These are phyloP conservation scores for Emiliania huxleyi DNA, from an alignment of 78 protist genomes.

Conservation along the genomic window DNA sequence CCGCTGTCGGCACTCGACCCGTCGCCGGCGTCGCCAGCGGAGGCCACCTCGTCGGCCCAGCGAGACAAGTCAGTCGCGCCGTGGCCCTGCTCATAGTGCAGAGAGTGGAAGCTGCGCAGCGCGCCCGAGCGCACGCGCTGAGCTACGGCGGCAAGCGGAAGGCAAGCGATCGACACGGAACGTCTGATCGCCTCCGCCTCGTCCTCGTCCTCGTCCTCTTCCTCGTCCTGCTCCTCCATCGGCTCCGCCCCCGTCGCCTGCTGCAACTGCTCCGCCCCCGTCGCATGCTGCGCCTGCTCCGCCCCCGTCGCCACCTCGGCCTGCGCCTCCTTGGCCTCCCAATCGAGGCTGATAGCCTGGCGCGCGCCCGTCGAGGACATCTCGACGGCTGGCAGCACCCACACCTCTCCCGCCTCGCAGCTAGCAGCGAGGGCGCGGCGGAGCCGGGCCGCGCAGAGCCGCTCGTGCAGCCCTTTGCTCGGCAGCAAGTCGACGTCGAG, in stretches of 20 bases:
- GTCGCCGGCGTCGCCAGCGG: not conserved
- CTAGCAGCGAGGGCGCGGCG: not conserved
- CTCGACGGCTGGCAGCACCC: not conserved
- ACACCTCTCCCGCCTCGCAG: not conserved
- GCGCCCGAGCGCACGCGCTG: not conserved
- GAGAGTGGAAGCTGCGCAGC: not conserved
- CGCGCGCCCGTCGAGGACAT: no score
- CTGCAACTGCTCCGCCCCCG: no score
- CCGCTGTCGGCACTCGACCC: no score
- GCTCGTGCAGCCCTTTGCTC: not conserved
- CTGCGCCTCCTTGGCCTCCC: no score
- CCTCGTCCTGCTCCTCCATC: no score
- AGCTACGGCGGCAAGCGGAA: not conserved
- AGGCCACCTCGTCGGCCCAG: not conserved
- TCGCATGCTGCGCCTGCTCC: no score
- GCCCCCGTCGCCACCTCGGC: no score
- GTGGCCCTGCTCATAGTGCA: not conserved
- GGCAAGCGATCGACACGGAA: not conserved
- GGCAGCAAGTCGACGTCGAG: slow-evolving; percentile 48
- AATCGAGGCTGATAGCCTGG: no score
- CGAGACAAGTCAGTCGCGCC: not conserved
- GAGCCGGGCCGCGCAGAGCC: not conserved
- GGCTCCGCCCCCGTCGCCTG: no score
- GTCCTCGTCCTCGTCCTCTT: not conserved
- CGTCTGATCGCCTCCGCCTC: not conserved